Conservation (phyloP, 2,329 filamentous ascomycete species). For the Epichloe gansuensis region DNA sequence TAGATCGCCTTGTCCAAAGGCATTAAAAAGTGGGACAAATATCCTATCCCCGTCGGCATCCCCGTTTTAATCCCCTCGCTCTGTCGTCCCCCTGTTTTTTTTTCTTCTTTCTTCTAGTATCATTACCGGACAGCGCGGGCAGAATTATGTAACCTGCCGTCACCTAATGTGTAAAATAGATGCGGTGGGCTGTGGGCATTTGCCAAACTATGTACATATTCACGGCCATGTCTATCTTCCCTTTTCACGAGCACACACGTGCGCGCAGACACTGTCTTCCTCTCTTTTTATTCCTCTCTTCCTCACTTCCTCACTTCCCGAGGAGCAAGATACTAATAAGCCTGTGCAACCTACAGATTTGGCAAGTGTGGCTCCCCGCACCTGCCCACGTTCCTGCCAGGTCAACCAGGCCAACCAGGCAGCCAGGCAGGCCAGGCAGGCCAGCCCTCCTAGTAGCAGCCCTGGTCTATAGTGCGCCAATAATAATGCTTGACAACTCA, state of each 20-base stretch:
- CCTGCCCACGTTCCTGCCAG: slow-evolving; percentile 1
- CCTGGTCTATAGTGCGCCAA: too few species aligned
- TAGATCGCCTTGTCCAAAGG: neutral
- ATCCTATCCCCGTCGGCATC: slow-evolving; percentile 1
- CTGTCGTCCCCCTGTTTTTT: neutral
- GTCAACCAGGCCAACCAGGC: neutral
- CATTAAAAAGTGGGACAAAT: neutral
- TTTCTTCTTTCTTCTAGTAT: too few species aligned
- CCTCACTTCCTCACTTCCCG: neutral
- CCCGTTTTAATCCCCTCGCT: neutral
- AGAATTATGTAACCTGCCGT: too few species aligned
- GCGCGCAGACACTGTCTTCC: neutral
- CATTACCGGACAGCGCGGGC: too few species aligned
- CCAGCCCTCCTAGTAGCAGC: too few species aligned
- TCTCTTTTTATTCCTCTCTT: neutral
- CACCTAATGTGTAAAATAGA: too few species aligned
- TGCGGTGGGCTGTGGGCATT: too few species aligned
- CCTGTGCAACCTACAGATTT: neutral
- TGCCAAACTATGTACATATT: neutral
- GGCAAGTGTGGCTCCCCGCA: slow-evolving; percentile 2
- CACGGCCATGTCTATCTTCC: neutral
- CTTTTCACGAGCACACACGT: neutral
- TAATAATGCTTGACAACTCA: too few species aligned
- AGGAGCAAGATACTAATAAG: neutral
- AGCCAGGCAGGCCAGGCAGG: too few species aligned